phyloP scores from a whole-genome alignment of 2,329 filamentous ascomycete species.

The Arthrobotrys sinensis region DNA sequence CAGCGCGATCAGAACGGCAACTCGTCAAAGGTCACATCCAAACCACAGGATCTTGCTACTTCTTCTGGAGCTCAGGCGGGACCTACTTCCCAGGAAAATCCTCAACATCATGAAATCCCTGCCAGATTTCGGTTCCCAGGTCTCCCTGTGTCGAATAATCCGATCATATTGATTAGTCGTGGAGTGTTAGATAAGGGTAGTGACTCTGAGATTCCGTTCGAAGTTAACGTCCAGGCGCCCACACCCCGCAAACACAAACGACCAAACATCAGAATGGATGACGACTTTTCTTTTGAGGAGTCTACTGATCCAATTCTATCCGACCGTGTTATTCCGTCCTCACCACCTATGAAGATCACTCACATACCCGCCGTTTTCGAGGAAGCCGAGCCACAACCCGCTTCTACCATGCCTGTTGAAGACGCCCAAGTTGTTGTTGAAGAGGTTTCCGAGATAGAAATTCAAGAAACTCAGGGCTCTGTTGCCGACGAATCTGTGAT shows the following conservation, averaged over 20 bases:
- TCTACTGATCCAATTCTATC: background rate
- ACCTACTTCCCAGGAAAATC: background rate
- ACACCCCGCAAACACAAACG: background rate
- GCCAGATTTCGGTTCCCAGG: background rate
- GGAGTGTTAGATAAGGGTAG: conserved; percentile 1
- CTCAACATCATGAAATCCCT: background rate
- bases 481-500: background rate
- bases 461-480: background rate
- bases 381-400: background rate
- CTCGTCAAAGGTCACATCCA: background rate
- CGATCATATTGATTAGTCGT: background rate
- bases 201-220: conserved; percentile 11
- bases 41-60: too few species aligned
- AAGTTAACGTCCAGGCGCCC: conserved; percentile 16
- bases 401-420: background rate
- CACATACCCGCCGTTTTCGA: background rate
- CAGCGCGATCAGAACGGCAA: background rate
- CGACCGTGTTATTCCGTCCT: conserved; percentile 1
- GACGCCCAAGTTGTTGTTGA: background rate
- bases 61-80: background rate
- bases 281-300: background rate
- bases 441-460: conserved; percentile 8
- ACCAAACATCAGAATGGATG: background rate
- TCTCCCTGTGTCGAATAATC: background rate
- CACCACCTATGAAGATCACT: conserved; percentile 20